Base-by-base conservation (phyloP, 805 yeast genomes). In the Metschnikowia vanudenii region DNA sequence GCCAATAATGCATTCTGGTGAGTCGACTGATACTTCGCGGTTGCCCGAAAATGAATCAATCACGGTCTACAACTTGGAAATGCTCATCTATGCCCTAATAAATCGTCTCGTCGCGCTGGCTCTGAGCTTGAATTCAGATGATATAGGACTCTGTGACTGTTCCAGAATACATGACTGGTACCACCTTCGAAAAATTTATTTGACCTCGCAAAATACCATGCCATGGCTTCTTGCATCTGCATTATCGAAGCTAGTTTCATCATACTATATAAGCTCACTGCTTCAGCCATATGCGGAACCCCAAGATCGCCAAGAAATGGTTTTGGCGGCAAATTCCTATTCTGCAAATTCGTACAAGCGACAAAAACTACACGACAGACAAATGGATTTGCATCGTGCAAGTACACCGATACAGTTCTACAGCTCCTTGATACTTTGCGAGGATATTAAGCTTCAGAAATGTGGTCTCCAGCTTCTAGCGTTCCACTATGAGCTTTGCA, bases 161-260 rank as follows among this genome's bases (percentile, higher is more conserved):
- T 10, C 22, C 12, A 13, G 17, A 14, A 22, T 12, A 14, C n/a
- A 37, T 6, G 41, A 32, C 18, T 64, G 71, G 72, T 66, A 63
- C 39, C 45, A 52, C 7, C 50, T 68, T 10, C 51, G 45, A 6
- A 50, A 62, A 5, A 56, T 67, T 1, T 55, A 50, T 34, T 50
- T 67, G 31, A 43, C 31, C n/a, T 52, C 64, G 5, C 33, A 48
- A 10, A 46, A 57, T 26, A 38, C 46, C 36, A 52, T 49, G 8
- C 59, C 69, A 0, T 80, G 84, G 84, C 57, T 79, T 11, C 50
- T 69, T 3, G 43, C 64, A 1, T 43, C 57, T 7, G 80, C 78
- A 0, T 24, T 73, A 7, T 45, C 64, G 0, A 63, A 56, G 33
- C 50, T 78, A 2, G 26, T 75, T 0, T 33, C 44, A 1, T 40